These are phyloP conservation scores for Hapsidospora chrysogenum DNA, from an alignment of 495 filamentous ascomycete genomes.

Conservation along the genomic window DNA sequence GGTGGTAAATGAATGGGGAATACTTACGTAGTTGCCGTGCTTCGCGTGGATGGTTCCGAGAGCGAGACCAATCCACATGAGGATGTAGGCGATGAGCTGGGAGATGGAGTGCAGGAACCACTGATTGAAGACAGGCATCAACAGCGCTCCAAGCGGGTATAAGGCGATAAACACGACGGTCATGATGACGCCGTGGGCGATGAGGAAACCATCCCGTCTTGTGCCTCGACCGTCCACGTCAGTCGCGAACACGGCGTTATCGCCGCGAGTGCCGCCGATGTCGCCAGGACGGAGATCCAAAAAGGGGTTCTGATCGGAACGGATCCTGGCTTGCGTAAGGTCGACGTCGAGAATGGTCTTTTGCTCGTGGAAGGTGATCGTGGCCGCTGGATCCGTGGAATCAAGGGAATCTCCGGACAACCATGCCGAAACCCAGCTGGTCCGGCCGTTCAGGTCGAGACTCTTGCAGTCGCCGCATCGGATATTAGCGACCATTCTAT, in stretches of 20 bases:
- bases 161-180: conserved; percentile 34
- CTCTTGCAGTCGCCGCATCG: conserved; percentile 21
- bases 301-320: conserved; percentile 46
- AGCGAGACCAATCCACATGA: conserved; percentile 43
- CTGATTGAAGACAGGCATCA: conserved; percentile 34
- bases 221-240: too few relatives aligned
- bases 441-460: conserved; percentile 8
- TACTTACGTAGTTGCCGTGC: conserved; percentile 18
- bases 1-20: neutral
- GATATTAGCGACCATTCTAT: conserved; percentile 49
- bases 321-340: conserved; percentile 35
- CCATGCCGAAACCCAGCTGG: conserved; percentile 51
- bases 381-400: conserved; percentile 27
- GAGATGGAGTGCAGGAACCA: conserved; percentile 37
- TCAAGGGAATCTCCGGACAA: conserved; percentile 39
- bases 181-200: conserved; percentile 38
- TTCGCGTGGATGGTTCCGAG: conserved; percentile 36
- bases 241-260: too few relatives aligned
- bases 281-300: conserved; percentile 5
- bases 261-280: too few relatives aligned
- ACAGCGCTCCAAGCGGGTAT: conserved; percentile 38
- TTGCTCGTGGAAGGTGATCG: conserved; percentile 42
- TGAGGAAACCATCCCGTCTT: too few relatives aligned
- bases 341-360: conserved; percentile 36
- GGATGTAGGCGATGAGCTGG: conserved; percentile 37